These are phyloP conservation scores for Talaromyces islandicus DNA, from an alignment of 2,329 filamentous ascomycete genomes.

Conservation along the genomic window DNA sequence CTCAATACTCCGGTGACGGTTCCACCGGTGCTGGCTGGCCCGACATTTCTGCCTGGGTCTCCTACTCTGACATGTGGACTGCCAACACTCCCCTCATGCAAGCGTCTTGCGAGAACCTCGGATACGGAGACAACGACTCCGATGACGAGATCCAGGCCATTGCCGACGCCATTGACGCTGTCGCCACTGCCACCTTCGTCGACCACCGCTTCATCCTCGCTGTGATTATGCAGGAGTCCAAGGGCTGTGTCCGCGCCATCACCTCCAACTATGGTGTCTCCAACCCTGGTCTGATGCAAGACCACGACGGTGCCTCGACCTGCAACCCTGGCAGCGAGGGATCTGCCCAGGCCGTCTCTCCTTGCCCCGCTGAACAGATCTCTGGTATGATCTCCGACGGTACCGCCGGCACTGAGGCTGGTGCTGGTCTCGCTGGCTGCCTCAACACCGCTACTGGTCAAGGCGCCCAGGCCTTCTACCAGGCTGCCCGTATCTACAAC, in stretches of 20 bases:
- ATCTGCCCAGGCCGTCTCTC: slow-evolving; percentile 13
- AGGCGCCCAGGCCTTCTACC: slow-evolving; percentile 14
- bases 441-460: slow-evolving; percentile 20
- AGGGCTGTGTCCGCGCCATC: slow-evolving; percentile 20
- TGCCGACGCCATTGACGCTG: slow-evolving; percentile 23
- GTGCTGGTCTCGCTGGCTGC: slow-evolving; percentile 30
- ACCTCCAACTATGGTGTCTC: slow-evolving; percentile 13
- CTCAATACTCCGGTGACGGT: slow-evolving; percentile 15
- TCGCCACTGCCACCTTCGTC: slow-evolving; percentile 20
- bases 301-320: slow-evolving; percentile 30
- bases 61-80: slow-evolving; percentile 13
- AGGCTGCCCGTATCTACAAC: slow-evolving; percentile 30
- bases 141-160: slow-evolving; percentile 21
- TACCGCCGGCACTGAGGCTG: slow-evolving; percentile 26
- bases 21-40: slow-evolving; percentile 15
- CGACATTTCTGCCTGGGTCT: slow-evolving; percentile 14
- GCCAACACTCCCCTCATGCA: slow-evolving; percentile 8
- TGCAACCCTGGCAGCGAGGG: slow-evolving; percentile 26
- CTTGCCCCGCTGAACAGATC: slow-evolving; percentile 23
- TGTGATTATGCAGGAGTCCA: slow-evolving; percentile 28
- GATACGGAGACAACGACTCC: slow-evolving; percentile 8
- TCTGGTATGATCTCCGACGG: slow-evolving; percentile 37
- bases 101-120: slow-evolving; percentile 1
- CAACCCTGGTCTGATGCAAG: slow-evolving; percentile 30
- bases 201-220: slow-evolving; percentile 29